Evolutionary conservation across 2,329 filamentous ascomycete genomes (phyloP).

Genomic region (Pseudocercospora fijiensis): DNA sequence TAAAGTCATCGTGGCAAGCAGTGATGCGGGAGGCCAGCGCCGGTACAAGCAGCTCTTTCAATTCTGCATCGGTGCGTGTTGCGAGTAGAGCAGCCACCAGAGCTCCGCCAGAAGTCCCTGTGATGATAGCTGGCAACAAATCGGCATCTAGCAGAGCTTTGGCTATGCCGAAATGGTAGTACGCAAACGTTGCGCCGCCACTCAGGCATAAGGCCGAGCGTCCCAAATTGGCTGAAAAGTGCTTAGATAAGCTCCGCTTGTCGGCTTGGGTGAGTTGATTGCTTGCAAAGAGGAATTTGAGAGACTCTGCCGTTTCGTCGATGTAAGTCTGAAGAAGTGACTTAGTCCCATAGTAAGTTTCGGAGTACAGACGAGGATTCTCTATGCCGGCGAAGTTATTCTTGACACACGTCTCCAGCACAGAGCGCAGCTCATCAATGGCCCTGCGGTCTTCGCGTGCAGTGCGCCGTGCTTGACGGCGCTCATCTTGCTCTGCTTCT

Average conservation of each 20-base stretch:
- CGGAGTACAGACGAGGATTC: conserved; percentile 90
- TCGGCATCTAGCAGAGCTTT: conserved; percentile 85
- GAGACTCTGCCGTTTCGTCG: conserved; percentile 72
- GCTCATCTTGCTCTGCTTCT: conserved; percentile 57
- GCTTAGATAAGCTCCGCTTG: conserved; percentile 81
- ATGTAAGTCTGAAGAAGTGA: conserved; percentile 85
- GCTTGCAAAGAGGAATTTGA: conserved; percentile 68
- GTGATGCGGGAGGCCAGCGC: conserved; percentile 81
- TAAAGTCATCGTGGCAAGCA: conserved; percentile 75
- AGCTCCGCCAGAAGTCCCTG: conserved; percentile 91
- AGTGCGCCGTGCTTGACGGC: conserved; percentile 28
- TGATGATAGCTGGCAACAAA: conserved; percentile 88
- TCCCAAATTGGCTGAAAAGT: conserved; percentile 85
- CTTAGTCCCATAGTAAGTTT: conserved; percentile 98
- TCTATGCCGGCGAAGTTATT: conserved; percentile 96
- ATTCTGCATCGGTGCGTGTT: conserved; percentile 86
- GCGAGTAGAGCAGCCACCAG: conserved; percentile 83
- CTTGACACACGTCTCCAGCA: conserved; percentile 91
- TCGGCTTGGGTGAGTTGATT: conserved; percentile 66
- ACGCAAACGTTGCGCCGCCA: conserved; percentile 90
- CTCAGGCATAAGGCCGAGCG: conserved; percentile 90
- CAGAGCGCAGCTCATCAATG: conserved; percentile 70
- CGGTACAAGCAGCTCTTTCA: conserved; percentile 80
- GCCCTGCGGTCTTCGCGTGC: conserved; percentile 46
- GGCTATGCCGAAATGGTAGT: conserved; percentile 93